phyloP scores from a whole-genome alignment of 73 alveolate genomes.

The Tetrahymena borealis region DNA sequence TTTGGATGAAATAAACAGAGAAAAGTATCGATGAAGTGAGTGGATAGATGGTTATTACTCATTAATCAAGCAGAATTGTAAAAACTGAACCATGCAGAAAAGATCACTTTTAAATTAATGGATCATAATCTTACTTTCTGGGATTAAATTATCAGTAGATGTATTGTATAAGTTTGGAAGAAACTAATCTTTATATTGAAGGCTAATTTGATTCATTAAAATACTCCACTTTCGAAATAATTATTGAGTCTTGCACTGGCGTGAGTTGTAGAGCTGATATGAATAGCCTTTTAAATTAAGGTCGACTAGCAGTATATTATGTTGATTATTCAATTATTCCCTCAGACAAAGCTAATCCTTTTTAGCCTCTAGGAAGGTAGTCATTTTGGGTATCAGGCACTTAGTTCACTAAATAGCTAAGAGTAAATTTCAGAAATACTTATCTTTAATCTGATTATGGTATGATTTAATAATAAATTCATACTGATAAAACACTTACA shows the following conservation, averaged over 20 bases:
- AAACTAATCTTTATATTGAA: background rate
- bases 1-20: background rate
- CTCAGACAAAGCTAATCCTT: background rate
- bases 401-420: background rate
- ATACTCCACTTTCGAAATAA: background rate
- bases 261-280: background rate
- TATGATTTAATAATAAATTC: background rate
- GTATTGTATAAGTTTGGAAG: background rate
- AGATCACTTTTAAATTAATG: background rate
- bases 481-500: background rate
- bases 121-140: background rate
- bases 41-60: background rate
- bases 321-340: background rate
- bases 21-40: background rate
- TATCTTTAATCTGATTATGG: background rate
- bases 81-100: background rate
- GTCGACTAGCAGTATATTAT: background rate
- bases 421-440: background rate
- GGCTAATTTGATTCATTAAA: background rate
- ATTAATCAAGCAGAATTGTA: background rate
- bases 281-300: background rate
- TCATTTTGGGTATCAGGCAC: background rate
- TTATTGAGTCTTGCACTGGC: background rate
- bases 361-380: background rate
- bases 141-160: background rate